Evolutionary conservation across 805 yeast genomes (phyloP), one percentile per base, ranked within the genome.

Genomic region (Blastobotrys attinorum): DNA sequence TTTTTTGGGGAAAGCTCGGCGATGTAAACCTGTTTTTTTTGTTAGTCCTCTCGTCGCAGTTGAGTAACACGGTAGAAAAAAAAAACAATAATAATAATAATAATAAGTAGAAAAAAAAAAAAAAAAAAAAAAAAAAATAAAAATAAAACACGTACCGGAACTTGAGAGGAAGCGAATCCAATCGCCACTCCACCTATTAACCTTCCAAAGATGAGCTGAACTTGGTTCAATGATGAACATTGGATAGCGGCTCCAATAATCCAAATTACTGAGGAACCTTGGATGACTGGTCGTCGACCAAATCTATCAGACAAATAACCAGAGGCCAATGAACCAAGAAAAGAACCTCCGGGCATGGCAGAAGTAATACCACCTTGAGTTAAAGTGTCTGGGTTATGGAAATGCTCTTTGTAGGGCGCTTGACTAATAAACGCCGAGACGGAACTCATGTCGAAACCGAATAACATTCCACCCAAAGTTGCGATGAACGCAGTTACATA

Each of bases 401-500:
- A 83, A 54, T 61, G 78, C 1, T 61, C 51, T 31, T 57, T 58
- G 59, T 83, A 84, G 13, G 66, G 64, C 0, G 59, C 62, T 13
- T 72, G 62, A 1, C 71, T 67, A 34, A 83, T 66, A 53, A 83
- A 81, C 1, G 83, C 78, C 1, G 88, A 74, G 66, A 84, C 74
- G 0, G 94, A 82, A 2, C 90, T 76, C 43, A 82, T 77, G 60
- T 85, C 95, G 56, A 82, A 76, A 47, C 95, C 92, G 61, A 81
- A 76, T 61, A 83, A 70, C 64, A 77, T 65, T 39, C 89, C 90
- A 37, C 84, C 81, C 18, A 82, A 59, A 45, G 84, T 71, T 38
- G 87, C 71, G 31, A 79, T 70, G 18, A 60, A 50, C 10, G 82
- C 74, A 42, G 79, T 74, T 29, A 73, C 55, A 55, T 71, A 77